Conservation (phyloP, 345 rosid genomes). For the Cardamine occulta region DNA sequence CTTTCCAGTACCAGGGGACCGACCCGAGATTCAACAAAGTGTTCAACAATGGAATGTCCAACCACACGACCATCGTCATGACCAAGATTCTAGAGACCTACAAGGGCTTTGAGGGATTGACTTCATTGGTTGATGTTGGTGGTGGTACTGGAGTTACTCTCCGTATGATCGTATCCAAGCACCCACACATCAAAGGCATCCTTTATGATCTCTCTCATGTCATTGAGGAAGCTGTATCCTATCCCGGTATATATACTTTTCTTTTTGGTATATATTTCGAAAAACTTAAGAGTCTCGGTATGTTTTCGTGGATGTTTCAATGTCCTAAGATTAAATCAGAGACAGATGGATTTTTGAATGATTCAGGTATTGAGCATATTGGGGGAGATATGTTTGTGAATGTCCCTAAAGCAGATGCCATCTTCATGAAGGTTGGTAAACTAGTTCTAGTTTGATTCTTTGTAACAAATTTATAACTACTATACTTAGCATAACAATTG, state of each 20-base stretch:
- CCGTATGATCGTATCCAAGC: constrained; percentile 62
- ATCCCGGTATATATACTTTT: constrained; percentile 4
- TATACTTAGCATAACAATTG: neutral
- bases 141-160: constrained; percentile 78
- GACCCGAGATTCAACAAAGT: constrained; percentile 72
- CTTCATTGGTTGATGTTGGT: constrained; percentile 75
- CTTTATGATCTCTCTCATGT: constrained; percentile 81
- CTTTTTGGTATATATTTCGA: too few relatives aligned
- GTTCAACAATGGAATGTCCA: constrained; percentile 70
- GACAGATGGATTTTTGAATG: neutral
- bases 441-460: neutral
- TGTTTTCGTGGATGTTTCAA: neutral
- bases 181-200: constrained; percentile 69
- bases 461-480: neutral
- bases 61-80: constrained; percentile 71
- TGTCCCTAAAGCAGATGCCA: constrained; percentile 77
- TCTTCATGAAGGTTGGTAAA: constrained; percentile 75
- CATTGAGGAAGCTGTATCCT: constrained; percentile 37
- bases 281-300: too few relatives aligned
- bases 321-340: neutral
- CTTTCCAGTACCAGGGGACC: constrained; percentile 70
- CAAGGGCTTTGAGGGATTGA: constrained; percentile 67
- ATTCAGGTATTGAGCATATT: constrained; percentile 69
- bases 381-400: constrained; percentile 85
- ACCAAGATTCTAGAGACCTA: constrained; percentile 67